Evolutionary conservation across 169 alveolate species (phyloP), one percentile per base, ranked within the genome.

Genomic region (Ichthyophthirius multifiliis): DNA sequence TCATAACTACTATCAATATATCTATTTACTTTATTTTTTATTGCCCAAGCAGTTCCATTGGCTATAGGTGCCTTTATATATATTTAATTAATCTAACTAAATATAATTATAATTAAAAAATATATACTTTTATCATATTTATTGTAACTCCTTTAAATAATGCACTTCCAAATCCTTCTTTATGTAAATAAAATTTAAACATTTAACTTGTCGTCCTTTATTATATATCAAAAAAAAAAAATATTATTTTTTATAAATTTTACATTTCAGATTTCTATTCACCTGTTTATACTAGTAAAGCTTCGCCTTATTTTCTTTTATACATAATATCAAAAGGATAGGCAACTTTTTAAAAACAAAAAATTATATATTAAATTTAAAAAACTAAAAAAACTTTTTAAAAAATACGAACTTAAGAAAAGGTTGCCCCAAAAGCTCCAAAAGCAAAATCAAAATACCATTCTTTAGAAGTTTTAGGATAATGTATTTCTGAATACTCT

Each of bases 41-140:
- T 78, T 43, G 43, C 44, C 84, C 84, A 78, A 6, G 84, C 84
- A 34, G 84, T 78, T 2, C 84, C 84, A 5, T 73, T 39, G 27
- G 84, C 63, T 5, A 78, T 30, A 4, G 84, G 84, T n/a, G 77
- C 71, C 71, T 27, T 55, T 20, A 27, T 34, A 27, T 45, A 45
- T 6, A 5, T 6, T 6, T 4, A 55, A 15, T 15, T 18, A 27
- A 9, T 20, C 6, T 18, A 55, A 20, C 18, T 55, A 27, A 27
- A 55, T 55, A 10, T 27, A 1, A 23, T 45, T 45, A 45, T 4
- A 5, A 27, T n/a, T 6, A 4, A 45, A 15, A 55, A 12, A 27
- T 13, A 55, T 4, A 27, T 55, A 55, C 84, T 31, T 78, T 78
- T 10, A 78, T 47, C 34, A 78, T 48, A 45, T 78, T 78, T 6